These are phyloP conservation scores for Dendrobium catenatum DNA, from an alignment of 106 monocot genomes.

Conservation along the genomic window DNA sequence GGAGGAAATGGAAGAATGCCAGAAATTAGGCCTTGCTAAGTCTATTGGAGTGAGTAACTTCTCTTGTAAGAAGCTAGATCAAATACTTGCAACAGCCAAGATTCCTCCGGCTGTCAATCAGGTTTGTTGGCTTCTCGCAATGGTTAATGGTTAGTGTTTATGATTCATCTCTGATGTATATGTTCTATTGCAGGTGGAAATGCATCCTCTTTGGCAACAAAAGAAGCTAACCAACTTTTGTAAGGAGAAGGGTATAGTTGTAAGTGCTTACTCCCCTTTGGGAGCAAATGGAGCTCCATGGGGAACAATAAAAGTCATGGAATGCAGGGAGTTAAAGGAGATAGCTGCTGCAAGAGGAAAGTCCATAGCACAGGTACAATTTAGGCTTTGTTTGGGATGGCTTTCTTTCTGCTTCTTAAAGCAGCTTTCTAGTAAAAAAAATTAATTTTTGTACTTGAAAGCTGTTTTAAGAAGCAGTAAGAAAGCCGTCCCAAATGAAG, in stretches of 20 bases:
- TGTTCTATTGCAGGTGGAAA: constrained; percentile 30
- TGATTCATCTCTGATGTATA: too few species aligned
- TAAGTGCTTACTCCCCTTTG: constrained; percentile 45
- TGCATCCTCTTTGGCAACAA: constrained; percentile 49
- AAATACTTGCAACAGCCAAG: constrained; percentile 17
- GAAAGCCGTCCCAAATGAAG: too few species aligned
- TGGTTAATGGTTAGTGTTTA: too few species aligned
- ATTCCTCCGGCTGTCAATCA: constrained; percentile 37
- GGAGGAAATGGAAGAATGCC: constrained; percentile 56
- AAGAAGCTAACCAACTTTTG: constrained; percentile 32
- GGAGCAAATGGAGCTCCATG: constrained; percentile 9
- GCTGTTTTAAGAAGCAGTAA: too few species aligned
- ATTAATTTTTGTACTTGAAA: too few species aligned
- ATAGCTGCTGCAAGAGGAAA: constrained; percentile 37
- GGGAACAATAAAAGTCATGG: constrained; percentile 5
- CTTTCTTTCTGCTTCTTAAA: too few species aligned
- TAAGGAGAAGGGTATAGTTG: constrained; percentile 27
- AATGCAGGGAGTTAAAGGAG: constrained; percentile 18
- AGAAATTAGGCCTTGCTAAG: constrained; percentile 29
- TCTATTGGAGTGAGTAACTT: constrained; percentile 54
- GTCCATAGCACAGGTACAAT: constrained; percentile 31
- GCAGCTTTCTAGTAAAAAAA: too few species aligned
- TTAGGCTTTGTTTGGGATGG: too few species aligned
- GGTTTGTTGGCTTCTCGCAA: constrained; percentile 6
- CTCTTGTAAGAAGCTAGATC: constrained; percentile 21